Evolutionary conservation across 345 rosid species (phyloP), one percentile per base, ranked within the genome.

Genomic region (Bruguiera sexangula): DNA sequence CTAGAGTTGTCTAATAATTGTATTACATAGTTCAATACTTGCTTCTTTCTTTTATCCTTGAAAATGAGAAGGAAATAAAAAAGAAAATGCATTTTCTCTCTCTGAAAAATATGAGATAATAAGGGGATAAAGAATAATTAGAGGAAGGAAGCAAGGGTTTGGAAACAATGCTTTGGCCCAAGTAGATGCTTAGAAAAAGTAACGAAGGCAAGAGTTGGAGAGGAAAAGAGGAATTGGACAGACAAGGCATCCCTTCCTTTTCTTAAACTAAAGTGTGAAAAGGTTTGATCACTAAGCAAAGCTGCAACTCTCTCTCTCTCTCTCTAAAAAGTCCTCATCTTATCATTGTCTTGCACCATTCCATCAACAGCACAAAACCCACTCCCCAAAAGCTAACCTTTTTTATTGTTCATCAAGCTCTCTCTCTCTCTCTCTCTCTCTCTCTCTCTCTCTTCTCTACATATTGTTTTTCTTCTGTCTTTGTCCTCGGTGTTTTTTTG

Each of bases 211-310:
- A 67, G 60, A 67, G 22, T 59, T 37, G 31, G 51, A 61, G 58
- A 71, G 65, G 43, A 61, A 69, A 70, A 70, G 65, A 65, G 60
- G 63, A 39, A 71, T 74, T 65, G 57, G 71, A 75, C 55, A 32
- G 72, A 53, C 72, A 73, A 79, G 81, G 71, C 19, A 85, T 80
- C 83, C 86, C 80, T 85, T 83, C 71, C 87, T 80, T 87, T 82
- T 37, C 84, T 83, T 81, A 60, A 63, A 66, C 18, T 24, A 43
- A 43, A 43, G 52, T 62, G 34, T 69, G 69, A 74, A 72, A 72
- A 75, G 78, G 72, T 80, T 82, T 85, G 65, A 73, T 62, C 76
- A 66, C 70, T 56, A 83, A 85, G 89, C 87, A 79, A 74, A 70
- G 18, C 73, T 30, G 6, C 55, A 2, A 30, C 53, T 2, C 59